A percentile compares a stretch with the other conserved stretches of the same genome.
Evolutionary conservation across 257 asterid genomes (phyloP).

Genomic region (Ilex asprella): DNA sequence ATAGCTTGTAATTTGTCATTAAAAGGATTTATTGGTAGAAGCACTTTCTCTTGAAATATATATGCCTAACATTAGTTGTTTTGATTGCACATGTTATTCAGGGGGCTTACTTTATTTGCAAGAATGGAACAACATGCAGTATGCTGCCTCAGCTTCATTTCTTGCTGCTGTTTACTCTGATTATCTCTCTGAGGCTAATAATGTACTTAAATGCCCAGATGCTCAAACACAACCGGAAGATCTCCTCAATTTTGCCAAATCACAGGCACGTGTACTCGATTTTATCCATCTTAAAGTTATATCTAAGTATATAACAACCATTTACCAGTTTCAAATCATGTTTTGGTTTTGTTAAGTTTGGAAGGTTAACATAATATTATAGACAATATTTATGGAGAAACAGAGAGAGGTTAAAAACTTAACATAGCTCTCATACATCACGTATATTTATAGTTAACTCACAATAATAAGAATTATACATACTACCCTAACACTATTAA

Average conservation of each 20-base stretch:
- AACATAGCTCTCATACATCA: too few relatives aligned
- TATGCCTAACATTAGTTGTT: too few relatives aligned
- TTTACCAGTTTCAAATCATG: too few relatives aligned
- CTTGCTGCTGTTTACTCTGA: constrained; percentile 74
- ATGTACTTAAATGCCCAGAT: constrained; percentile 47
- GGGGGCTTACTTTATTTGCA: constrained; percentile 63
- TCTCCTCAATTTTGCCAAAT: constrained; percentile 58
- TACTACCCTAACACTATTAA: too few relatives aligned
- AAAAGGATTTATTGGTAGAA: neutral
- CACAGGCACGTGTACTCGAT: constrained; percentile 41
- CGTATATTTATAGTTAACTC: too few relatives aligned
- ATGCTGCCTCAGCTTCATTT: constrained; percentile 68
- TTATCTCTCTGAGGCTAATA: constrained; percentile 51
- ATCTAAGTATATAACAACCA: too few relatives aligned
- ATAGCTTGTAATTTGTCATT: neutral
- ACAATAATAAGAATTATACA: too few relatives aligned
- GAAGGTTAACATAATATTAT: too few relatives aligned
- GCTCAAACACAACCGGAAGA: constrained; percentile 54
- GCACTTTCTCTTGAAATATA: neutral
- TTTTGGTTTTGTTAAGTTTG: too few relatives aligned
- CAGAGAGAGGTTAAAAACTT: too few relatives aligned
- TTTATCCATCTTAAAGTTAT: too few relatives aligned
- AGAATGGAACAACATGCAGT: constrained; percentile 86
- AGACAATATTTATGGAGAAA: too few relatives aligned
- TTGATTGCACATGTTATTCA: constrained; percentile 3